phyloP scores from a whole-genome alignment of 2,329 filamentous ascomycete species.

The Colletotrichum godetiae region DNA sequence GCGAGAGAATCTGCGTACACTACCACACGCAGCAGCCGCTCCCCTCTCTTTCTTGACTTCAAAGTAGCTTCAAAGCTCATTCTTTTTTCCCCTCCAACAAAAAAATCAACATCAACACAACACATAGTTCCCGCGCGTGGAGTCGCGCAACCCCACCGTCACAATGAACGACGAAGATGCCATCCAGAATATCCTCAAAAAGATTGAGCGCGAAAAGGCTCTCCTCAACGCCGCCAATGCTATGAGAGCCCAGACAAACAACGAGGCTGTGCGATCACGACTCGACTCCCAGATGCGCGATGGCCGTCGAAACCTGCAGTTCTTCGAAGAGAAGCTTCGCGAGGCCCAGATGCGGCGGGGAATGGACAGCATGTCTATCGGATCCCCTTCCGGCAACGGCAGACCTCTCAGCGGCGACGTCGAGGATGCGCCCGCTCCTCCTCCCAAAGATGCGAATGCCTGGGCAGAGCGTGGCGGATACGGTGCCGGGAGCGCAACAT shows the following conservation, averaged over 20 bases:
- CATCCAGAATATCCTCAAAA: slow-evolving; percentile 86
- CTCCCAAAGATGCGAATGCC: slow-evolving; percentile 75
- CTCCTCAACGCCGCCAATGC: slow-evolving; percentile 93
- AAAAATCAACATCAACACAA: slow-evolving; percentile 1
- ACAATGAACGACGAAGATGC: slow-evolving; percentile 74
- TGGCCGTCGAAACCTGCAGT: slow-evolving; percentile 91
- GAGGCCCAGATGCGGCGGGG: slow-evolving; percentile 87
- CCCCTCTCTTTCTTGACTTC: background rate
- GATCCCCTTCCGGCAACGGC: slow-evolving; percentile 54
- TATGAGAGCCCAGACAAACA: slow-evolving; percentile 96
- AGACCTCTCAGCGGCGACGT: slow-evolving; percentile 60
- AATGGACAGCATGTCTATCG: slow-evolving; percentile 74
- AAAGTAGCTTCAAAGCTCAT: background rate
- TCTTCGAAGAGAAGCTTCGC: slow-evolving; percentile 91
- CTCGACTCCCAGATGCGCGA: slow-evolving; percentile 96
- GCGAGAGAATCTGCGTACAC: background rate
- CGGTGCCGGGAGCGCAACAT: slow-evolving; percentile 64
- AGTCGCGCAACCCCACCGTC: slow-evolving; percentile 49
- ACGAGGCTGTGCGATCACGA: slow-evolving; percentile 88
- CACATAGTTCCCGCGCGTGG: slow-evolving; percentile 45
- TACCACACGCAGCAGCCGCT: background rate
- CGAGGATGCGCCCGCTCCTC: slow-evolving; percentile 69
- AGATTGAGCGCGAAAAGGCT: slow-evolving; percentile 97
- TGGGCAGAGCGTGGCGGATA: slow-evolving; percentile 39
- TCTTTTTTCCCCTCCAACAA: background rate